Conservation (phyloP, 2,329 filamentous ascomycete genomes). For the Fusarium buxicola region DNA sequence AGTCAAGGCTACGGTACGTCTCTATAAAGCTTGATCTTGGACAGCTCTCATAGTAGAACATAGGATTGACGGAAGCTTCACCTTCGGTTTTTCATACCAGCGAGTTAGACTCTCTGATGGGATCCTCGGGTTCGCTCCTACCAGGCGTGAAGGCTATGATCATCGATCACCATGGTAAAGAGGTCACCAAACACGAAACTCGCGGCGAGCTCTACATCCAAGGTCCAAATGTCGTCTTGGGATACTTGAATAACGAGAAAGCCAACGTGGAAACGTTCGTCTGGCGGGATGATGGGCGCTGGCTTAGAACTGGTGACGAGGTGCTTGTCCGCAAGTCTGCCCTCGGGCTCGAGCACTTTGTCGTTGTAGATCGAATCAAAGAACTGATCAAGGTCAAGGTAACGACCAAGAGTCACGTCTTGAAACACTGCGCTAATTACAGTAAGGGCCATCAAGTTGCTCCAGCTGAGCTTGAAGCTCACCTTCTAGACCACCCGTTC, state of each 20-base stretch:
- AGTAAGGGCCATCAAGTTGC: conserved; percentile 78
- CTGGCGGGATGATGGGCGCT: conserved; percentile 67
- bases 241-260: conserved; percentile 87
- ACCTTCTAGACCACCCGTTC: conserved; percentile 76
- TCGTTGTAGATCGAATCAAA: conserved; percentile 81
- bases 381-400: conserved; percentile 84
- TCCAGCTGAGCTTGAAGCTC: conserved; percentile 81
- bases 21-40: rapidly evolving
- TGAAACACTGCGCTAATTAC: neutral
- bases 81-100: conserved; percentile 72
- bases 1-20: conserved; percentile 76
- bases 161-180: conserved; percentile 72
- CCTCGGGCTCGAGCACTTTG: conserved; percentile 80
- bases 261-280: conserved; percentile 84
- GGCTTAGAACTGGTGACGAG: conserved; percentile 89
- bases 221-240: conserved; percentile 79
- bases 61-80: conserved; percentile 78
- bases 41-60: neutral
- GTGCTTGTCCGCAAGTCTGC: conserved; percentile 74
- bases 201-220: conserved; percentile 86
- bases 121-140: conserved; percentile 76
- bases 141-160: conserved; percentile 73
- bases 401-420: conserved; percentile 11
- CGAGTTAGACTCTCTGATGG: conserved; percentile 71
- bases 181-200: conserved; percentile 75